phyloP scores from a whole-genome alignment of 768 basidiomycete species.

The Trametes punicea region DNA sequence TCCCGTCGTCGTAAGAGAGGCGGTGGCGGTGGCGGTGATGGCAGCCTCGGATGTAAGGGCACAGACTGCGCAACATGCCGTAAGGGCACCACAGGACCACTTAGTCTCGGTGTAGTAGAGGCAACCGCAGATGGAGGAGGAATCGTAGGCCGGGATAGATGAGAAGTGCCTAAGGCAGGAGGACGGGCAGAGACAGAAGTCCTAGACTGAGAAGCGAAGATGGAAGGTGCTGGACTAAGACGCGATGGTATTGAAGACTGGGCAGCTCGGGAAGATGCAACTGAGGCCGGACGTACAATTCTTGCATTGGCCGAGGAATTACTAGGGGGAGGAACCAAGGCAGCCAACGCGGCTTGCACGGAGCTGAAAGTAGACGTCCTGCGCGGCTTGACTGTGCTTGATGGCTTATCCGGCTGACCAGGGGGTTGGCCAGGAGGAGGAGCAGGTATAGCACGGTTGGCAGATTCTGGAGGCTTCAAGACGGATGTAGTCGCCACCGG shows the following conservation, averaged over 20 bases:
- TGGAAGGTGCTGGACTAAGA: not conserved
- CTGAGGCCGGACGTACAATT: not conserved
- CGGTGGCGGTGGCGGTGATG: constrained; percentile 1
- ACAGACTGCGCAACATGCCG: not conserved
- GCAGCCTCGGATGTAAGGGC: not conserved
- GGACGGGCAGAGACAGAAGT: not conserved
- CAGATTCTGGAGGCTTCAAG: not conserved
- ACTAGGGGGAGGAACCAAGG: not conserved
- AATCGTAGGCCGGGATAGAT: not conserved
- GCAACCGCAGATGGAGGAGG: not conserved
- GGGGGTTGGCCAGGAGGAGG: not conserved
- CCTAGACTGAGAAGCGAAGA: not conserved
- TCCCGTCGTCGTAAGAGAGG: not conserved
- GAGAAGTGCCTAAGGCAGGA: not conserved
- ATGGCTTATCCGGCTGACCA: not conserved
- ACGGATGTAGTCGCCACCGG: not conserved
- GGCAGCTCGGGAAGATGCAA: not conserved
- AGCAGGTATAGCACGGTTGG: not conserved
- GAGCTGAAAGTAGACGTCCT: not conserved
- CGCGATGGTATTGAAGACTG: not conserved
- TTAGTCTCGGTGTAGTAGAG: not conserved
- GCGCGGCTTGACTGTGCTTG: not conserved
- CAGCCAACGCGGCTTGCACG: constrained; percentile 10
- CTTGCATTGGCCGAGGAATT: not conserved
- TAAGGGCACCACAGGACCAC: not conserved